Conservation (phyloP, 192 early-diverging fungal species). For the Spizellomyces punctatus region DNA sequence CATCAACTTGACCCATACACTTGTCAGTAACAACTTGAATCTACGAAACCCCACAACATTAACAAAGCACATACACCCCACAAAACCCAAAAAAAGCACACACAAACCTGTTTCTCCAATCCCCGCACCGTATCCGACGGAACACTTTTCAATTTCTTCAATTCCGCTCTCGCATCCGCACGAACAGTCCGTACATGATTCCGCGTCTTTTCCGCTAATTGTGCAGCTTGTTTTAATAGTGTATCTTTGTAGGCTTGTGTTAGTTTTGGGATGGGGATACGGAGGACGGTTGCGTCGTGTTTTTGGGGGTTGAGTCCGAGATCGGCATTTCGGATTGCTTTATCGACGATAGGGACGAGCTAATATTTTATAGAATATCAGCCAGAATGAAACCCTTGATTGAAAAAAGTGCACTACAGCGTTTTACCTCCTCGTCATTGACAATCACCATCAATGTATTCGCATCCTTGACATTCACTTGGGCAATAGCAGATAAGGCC, state of each 20-base stretch:
- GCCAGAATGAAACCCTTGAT: not conserved
- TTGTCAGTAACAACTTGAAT: constrained; percentile 21
- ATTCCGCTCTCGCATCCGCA: constrained; percentile 72
- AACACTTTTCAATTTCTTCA: constrained; percentile 64
- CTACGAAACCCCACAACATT: not conserved
- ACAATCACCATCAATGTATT: constrained; percentile 79
- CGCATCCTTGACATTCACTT: constrained; percentile 80
- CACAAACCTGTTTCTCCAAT: constrained; percentile 53
- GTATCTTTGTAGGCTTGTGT: constrained; percentile 77
- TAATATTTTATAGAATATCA: constrained; percentile 7
- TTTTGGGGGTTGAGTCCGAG: constrained; percentile 78
- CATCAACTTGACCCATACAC: constrained; percentile 55
- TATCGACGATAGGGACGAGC: constrained; percentile 63
- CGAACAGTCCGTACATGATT: constrained; percentile 67
- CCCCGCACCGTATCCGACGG: constrained; percentile 58
- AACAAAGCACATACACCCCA: not conserved
- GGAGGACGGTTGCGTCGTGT: constrained; percentile 66
- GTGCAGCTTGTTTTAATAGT: constrained; percentile 63
- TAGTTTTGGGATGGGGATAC: constrained; percentile 78
- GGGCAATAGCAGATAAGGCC: constrained; percentile 67
- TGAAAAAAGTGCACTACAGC: not conserved
- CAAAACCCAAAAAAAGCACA: not conserved
- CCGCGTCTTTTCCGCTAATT: constrained; percentile 69
- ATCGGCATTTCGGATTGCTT: constrained; percentile 74
- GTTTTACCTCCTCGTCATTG: constrained; percentile 73